Evolutionary conservation across 805 yeast species (phyloP), one percentile per base, ranked within the genome.

Genomic region (Metschnikowia similis): DNA sequence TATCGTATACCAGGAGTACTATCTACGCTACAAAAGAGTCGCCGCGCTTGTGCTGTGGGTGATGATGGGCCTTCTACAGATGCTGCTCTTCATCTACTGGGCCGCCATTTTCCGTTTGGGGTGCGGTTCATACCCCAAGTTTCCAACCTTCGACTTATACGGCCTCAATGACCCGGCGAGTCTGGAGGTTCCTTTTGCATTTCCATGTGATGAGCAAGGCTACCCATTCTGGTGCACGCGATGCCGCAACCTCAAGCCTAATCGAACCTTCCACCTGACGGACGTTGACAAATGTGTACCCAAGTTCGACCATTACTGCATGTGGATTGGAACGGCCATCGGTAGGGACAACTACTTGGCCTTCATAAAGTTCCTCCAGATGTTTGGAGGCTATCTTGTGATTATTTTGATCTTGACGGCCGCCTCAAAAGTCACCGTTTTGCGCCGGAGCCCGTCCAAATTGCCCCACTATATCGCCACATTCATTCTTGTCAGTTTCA

Each of bases 271-370:
- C 56, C 97, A 88, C 61, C 84, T 90, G 36, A 72, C 78, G 3
- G 72, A 77, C 44, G 46, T 69, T 47, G 76, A 74, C 2, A 60
- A 66, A 26, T 89, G 96, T 61, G 81, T 90, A 0, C 82, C 87
- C 0, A 74, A 77, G 50, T 85, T 87, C 73, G 98, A 91, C 66
- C 98, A 91, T 64, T 85, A 76, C 59, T 91, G 98, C 63, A 61
- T 81, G 0, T 89, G 89, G 85, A 66, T 92, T 0, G 95, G 96
- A 1, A 63, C 76, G 0, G 79, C 82, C 4, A 80, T 91, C 40
- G 97, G 96, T 0, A 77, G 79, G 51, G 64, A 69, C 35, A 91
- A 92, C 65, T 81, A 82, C 62, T 62, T 76, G 45, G 66, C 72
- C 29, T 90, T 90, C 58, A 46, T 83, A 3, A 82, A 79, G 53